phyloP scores from a whole-genome alignment of 192 early-diverging fungal species.

The Linnemannia elongata region DNA sequence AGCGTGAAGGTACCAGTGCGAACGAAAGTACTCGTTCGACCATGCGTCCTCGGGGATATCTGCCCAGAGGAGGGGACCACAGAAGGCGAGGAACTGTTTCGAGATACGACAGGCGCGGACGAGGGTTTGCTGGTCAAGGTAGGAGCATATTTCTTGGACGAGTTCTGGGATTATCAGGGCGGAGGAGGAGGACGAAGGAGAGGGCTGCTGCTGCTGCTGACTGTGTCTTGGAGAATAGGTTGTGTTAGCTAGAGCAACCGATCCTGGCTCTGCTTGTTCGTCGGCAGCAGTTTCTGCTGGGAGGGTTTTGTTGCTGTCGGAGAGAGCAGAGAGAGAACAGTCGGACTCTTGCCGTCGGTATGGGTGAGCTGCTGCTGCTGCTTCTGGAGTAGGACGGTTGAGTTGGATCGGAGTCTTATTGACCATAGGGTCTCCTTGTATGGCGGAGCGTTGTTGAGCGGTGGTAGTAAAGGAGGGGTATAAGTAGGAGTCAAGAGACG shows the following conservation, averaged over 20 bases:
- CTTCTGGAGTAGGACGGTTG: neutral
- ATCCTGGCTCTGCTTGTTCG: neutral
- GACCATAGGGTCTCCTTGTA: neutral
- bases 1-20: constrained; percentile 17
- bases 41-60: constrained; percentile 30
- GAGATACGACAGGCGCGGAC: constrained; percentile 26
- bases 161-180: constrained; percentile 24
- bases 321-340: neutral
- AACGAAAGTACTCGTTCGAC: constrained; percentile 18
- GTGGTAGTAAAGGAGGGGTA: neutral
- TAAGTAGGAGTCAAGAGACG: neutral
- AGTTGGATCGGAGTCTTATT: constrained; percentile 6
- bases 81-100: constrained; percentile 24
- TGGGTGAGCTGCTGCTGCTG: neutral
- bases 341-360: neutral
- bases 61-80: constrained; percentile 33
- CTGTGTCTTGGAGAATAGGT: neutral
- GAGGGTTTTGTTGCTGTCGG: neutral
- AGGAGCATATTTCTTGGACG: constrained; percentile 31
- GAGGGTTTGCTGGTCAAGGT: constrained; percentile 30
- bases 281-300: neutral
- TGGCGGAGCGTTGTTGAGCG: neutral
- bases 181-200: neutral
- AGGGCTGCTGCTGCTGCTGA: neutral
- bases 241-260: neutral